Conservation (phyloP, 768 basidiomycete genomes). For the Mrakia frigida region DNA sequence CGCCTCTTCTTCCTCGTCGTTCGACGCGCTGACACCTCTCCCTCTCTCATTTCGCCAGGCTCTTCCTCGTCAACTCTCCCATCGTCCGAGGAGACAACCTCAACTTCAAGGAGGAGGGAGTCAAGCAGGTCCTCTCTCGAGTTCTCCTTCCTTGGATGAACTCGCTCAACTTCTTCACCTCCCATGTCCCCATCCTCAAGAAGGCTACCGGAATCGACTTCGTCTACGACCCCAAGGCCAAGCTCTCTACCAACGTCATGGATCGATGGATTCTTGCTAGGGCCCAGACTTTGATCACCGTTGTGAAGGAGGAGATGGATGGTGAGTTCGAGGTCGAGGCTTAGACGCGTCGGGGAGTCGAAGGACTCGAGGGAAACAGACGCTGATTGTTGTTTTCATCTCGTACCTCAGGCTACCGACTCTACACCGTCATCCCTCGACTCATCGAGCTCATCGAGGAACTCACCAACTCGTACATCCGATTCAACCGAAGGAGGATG, state of each 20-base stretch:
- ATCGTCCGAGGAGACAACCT: slow-evolving; percentile 97
- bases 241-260: slow-evolving; percentile 87
- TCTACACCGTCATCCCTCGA: slow-evolving; percentile 96
- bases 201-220: slow-evolving; percentile 73
- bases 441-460: slow-evolving; percentile 88
- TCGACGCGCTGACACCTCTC: neutral
- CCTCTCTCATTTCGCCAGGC: slow-evolving; percentile 49
- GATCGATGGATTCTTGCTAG: slow-evolving; percentile 96
- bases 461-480: slow-evolving; percentile 99
- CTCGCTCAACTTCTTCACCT: slow-evolving; percentile 97
- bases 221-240: slow-evolving; percentile 78
- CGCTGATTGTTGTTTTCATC: neutral
- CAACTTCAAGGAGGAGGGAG: slow-evolving; percentile 95
- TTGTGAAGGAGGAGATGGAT: slow-evolving; percentile 91
- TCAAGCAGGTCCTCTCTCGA: slow-evolving; percentile 91
- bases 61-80: slow-evolving; percentile 98
- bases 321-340: slow-evolving; percentile 45
- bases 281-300: slow-evolving; percentile 91
- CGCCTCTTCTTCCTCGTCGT: neutral
- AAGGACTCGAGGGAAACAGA: neutral
- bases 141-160: slow-evolving; percentile 98
- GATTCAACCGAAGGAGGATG: slow-evolving; percentile 90
- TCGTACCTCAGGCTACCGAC: slow-evolving; percentile 60
- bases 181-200: slow-evolving; percentile 81
- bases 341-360: no score